Evolutionary conservation across 305 asterid species (phyloP), one percentile per base, ranked within the genome.

Genomic region (Rubia tinctorum): DNA sequence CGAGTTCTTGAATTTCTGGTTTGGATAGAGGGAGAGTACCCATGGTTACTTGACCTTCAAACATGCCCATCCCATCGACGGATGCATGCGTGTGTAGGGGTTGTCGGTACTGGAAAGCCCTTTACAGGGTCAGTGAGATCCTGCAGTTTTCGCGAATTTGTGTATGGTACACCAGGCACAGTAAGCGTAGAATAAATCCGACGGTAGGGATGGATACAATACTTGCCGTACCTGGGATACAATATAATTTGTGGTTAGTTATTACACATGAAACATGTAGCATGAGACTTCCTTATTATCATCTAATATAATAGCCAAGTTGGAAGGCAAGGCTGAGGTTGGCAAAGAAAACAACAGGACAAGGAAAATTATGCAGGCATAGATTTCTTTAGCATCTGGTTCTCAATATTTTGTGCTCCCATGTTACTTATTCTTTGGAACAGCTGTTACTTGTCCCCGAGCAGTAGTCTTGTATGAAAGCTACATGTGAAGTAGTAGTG

Each of bases 361-460:
- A 22, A 18, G 5, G 17, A 40, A 75, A 47, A 62, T 53, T 0
- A 61, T 45, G 68, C 39, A 5, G 69, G 55, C 63, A 69, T 75
- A 68, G 74, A 30, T 44, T 44, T n/a, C 42, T 37, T 20, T 7
- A 53, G 47, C 66, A 66, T 43, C 25, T 65, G 18, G 64, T 58
- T 58, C 27, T n/a, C 9, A 39, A 45, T 53, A 18, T 42, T 56
- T 71, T 17, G 34, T 55, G 4, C 18, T 73, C 39, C 25, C 77
- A 66, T 66, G 72, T 13, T 74, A 53, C 74, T 45, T 6, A 9
- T 15, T 58, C 34, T 58, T 45, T 34, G 42, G 49, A 30, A 63
- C 69, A 68, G 78, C 70, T 58, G 62, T 74, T 56, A 56, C 22
- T 47, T 59, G 74, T 58, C 23, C 44, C 56, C 40, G 0, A 7